phyloP scores from a whole-genome alignment of 345 rosid genomes.

The Salix caprea region DNA sequence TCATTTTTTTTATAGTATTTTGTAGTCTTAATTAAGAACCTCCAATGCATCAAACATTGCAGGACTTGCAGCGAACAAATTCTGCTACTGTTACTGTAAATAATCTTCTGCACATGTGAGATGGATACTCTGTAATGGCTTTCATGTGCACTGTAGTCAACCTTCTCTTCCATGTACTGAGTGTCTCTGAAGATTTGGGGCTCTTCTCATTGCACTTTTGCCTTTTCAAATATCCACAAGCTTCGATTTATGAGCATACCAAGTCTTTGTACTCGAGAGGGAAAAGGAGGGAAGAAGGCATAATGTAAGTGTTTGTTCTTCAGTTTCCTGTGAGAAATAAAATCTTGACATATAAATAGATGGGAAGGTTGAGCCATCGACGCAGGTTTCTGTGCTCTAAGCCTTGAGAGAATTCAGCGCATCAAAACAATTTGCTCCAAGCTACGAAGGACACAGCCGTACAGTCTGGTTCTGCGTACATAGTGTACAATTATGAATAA shows the following conservation, averaged over 20 bases:
- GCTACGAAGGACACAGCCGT: not conserved
- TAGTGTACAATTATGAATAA: conserved; percentile 10
- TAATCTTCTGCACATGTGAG: conserved; percentile 94
- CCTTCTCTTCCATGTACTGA: conserved; percentile 6
- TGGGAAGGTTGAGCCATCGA: conserved; percentile 7
- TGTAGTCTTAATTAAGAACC: not conserved
- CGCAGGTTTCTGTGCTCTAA: not conserved
- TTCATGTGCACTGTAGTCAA: not conserved
- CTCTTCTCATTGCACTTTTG: conserved; percentile 9
- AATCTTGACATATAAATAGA: conserved; percentile 12
- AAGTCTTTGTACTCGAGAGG: conserved; percentile 8
- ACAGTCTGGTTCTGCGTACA: not conserved
- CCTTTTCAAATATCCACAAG: conserved; percentile 18
- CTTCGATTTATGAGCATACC: conserved; percentile 38
- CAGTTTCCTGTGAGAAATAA: conserved; percentile 29
- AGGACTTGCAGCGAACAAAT: conserved; percentile 96
- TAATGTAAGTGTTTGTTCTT: conserved; percentile 21
- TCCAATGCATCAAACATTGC: conserved; percentile 29
- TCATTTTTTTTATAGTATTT: not conserved
- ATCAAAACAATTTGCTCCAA: not conserved
- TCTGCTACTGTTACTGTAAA: conserved; percentile 87
- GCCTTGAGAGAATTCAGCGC: not conserved
- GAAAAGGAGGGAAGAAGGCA: conserved; percentile 29
- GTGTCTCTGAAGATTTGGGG: conserved; percentile 24
- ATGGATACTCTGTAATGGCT: conserved; percentile 6